These are phyloP conservation scores for Lactarius deliciosus DNA, from an alignment of 768 basidiomycete species.

Conservation along the genomic window DNA sequence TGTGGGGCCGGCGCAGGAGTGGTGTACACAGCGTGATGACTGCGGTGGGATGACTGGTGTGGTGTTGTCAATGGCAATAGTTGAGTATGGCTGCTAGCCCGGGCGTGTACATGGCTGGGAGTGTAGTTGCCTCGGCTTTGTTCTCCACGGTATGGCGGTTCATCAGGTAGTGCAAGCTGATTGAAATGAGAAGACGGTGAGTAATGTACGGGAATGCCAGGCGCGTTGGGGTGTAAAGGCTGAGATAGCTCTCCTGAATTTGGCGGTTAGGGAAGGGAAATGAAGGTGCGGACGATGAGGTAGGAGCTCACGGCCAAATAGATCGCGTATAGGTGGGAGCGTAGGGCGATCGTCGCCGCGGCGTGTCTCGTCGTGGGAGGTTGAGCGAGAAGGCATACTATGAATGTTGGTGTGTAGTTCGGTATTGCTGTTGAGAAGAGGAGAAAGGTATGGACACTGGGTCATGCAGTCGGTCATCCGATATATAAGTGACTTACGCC, in stretches of 20 bases:
- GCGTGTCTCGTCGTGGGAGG: constrained; percentile 23
- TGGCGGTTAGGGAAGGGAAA: background rate
- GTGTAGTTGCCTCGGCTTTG: constrained; percentile 12
- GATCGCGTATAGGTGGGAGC: constrained; percentile 30
- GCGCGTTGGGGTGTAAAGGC: constrained; percentile 19
- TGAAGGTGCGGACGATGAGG: background rate
- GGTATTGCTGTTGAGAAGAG: constrained; percentile 9
- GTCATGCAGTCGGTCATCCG: background rate
- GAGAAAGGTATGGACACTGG: constrained; percentile 2
- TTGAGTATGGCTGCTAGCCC: constrained; percentile 15
- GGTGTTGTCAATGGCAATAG: constrained; percentile 19
- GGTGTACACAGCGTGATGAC: constrained; percentile 11
- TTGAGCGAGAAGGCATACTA: constrained; percentile 23
- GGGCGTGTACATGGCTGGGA: constrained; percentile 19
- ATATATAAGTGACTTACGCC: constrained; percentile 23
- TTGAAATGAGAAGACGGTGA: constrained; percentile 23
- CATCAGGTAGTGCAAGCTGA: constrained; percentile 18
- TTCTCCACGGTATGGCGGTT: constrained; percentile 19
- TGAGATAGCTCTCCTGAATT: constrained; percentile 27
- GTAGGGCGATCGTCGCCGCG: constrained; percentile 29
- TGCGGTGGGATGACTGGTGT: constrained; percentile 16
- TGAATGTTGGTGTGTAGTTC: constrained; percentile 7
- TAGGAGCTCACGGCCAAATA: constrained; percentile 26
- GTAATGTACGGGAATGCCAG: constrained; percentile 9
- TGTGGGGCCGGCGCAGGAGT: constrained; percentile 8